Conservation (phyloP, 257 asterid genomes). For the Pogostemon cablin region DNA sequence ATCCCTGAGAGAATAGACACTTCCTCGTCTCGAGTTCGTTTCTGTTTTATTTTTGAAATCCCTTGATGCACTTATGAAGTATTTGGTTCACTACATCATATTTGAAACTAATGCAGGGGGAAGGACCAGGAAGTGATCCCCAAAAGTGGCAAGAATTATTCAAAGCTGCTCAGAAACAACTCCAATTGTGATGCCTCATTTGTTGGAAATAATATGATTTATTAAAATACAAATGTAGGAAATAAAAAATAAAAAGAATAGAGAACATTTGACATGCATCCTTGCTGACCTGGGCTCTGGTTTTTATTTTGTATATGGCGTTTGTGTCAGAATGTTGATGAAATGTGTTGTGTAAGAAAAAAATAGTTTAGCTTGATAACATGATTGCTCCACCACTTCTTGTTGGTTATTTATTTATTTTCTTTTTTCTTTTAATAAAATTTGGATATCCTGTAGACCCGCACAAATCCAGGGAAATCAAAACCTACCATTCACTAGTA, state of each 20-base stretch:
- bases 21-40: background rate
- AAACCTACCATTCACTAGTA: no score
- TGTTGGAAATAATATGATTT: constrained; percentile 4
- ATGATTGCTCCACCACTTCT: no score
- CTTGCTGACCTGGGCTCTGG: background rate
- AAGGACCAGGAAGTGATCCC: constrained; percentile 86
- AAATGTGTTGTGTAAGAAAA: background rate
- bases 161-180: constrained; percentile 48
- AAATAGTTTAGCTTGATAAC: no score
- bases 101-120: constrained; percentile 62
- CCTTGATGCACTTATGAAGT: background rate
- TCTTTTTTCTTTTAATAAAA: no score
- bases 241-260: background rate
- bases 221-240: background rate
- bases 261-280: background rate
- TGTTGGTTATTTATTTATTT: no score
- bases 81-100: background rate
- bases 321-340: background rate
- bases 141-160: constrained; percentile 73
- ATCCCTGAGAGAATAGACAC: background rate
- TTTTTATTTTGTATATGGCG: background rate
- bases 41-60: no score
- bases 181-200: constrained; percentile 23
- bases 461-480: no score
- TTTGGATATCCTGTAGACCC: no score